Evolutionary conservation across 345 rosid species (phyloP).

Genomic region (Gossypioides kirkii): DNA sequence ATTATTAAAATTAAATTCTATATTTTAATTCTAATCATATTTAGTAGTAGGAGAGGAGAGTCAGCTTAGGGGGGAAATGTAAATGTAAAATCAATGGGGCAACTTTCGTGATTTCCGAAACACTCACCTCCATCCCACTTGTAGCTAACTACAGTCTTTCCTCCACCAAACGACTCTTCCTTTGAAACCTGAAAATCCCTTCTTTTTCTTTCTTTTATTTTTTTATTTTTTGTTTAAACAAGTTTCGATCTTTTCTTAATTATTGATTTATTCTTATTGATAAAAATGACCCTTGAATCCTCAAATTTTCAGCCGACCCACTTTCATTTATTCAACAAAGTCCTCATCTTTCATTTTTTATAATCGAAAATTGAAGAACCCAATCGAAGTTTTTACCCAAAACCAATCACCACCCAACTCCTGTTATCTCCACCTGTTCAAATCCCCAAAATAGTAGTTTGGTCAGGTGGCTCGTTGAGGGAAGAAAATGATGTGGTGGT

Average conservation of each 20-base stretch:
- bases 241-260: neutral
- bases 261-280: neutral
- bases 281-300: conserved; percentile 10
- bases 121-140: neutral
- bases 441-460: neutral
- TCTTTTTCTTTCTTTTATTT: neutral
- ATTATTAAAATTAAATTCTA: too few species aligned
- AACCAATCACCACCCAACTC: conserved; percentile 4
- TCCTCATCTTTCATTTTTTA: neutral
- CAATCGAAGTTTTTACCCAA: conserved; percentile 10
- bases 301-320: conserved; percentile 9
- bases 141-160: neutral
- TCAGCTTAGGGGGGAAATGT: neutral
- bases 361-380: conserved; percentile 12
- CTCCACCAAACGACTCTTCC: neutral
- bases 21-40: too few species aligned
- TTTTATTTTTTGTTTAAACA: neutral
- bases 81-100: neutral
- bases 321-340: conserved; percentile 6
- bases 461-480: neutral
- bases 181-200: neutral
- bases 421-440: neutral
- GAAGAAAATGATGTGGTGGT: neutral
- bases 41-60: neutral
- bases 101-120: neutral